phyloP scores from a whole-genome alignment of 1,284 basidiomycete species.

The Vanrija pseudolonga region DNA sequence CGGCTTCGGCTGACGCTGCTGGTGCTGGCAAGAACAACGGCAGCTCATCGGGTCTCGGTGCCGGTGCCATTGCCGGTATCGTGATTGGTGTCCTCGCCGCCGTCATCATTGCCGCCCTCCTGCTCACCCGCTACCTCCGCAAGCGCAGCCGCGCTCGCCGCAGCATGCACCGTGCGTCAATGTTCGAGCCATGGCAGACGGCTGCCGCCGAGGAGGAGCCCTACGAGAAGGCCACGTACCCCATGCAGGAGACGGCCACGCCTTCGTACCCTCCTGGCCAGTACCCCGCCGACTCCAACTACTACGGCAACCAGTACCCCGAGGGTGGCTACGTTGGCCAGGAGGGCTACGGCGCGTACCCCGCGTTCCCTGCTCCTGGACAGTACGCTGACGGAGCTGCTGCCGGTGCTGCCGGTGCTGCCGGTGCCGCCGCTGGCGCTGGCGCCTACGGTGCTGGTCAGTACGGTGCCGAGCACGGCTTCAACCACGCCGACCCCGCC shows the following conservation, averaged over 20 bases:
- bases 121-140: conserved; percentile 31
- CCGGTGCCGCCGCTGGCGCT: conserved; percentile 2
- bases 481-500: too few species aligned
- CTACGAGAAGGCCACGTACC: conserved; percentile 15
- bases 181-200: conserved; percentile 43
- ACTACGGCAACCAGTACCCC: conserved; percentile 5
- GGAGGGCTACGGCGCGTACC: not conserved
- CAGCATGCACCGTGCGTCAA: conserved; percentile 32
- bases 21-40: not conserved
- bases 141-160: conserved; percentile 31
- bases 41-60: not conserved
- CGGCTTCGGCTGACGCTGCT: not conserved
- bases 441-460: conserved; percentile 1
- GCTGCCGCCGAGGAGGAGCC: conserved; percentile 25
- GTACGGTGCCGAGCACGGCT: too few species aligned
- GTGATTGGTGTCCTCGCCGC: conserved; percentile 39
- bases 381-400: not conserved
- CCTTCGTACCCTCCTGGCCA: conserved; percentile 6
- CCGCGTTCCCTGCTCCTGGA: not conserved
- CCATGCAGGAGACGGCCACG: conserved; percentile 15
- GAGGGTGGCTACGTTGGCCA: not conserved
- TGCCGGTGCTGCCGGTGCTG: not conserved
- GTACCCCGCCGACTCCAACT: conserved; percentile 11
- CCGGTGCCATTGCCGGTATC: conserved; percentile 36
- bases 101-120: conserved; percentile 29